Evolutionary conservation across 2,329 filamentous ascomycete genomes (phyloP).

Genomic region (Aspergillus texensis): DNA sequence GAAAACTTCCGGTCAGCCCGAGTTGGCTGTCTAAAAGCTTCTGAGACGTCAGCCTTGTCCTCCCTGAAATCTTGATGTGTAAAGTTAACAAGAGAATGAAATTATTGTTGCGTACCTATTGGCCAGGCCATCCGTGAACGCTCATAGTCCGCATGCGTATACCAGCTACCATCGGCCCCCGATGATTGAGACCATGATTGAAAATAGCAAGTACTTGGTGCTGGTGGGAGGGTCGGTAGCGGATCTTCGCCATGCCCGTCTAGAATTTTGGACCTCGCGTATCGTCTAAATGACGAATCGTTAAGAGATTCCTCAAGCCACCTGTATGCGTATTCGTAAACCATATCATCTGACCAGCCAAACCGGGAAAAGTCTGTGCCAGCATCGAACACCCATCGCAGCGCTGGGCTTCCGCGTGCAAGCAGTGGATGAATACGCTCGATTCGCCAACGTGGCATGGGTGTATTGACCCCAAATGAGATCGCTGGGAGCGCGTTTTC

Average conservation of each 20-base stretch:
- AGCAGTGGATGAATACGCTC: neutral
- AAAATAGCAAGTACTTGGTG: conserved; percentile 9
- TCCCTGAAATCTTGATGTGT: neutral
- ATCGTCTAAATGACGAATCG: conserved; percentile 16
- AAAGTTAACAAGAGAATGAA: neutral
- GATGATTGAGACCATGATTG: neutral
- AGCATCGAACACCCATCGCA: conserved; percentile 26
- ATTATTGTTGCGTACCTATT: neutral
- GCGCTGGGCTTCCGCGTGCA: neutral
- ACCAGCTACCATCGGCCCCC: neutral
- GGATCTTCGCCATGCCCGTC: conserved; percentile 21
- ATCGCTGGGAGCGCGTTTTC: neutral
- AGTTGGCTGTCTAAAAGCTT: neutral
- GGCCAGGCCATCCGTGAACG: conserved; percentile 9
- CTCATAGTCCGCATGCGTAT: conserved; percentile 6
- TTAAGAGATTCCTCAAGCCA: conserved; percentile 20
- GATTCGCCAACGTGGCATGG: conserved; percentile 18
- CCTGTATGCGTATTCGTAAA: conserved; percentile 26
- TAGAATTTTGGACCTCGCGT: conserved; percentile 15
- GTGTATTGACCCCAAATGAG: neutral
- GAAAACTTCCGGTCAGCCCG: neutral
- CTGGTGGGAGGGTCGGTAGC: conserved; percentile 23
- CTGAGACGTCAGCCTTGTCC: neutral
- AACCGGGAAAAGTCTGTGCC: conserved; percentile 11
- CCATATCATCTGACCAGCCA: conserved; percentile 5